Base-by-base conservation (phyloP, 1,139 yeast species). In the Arxiozyma heterogenica region DNA sequence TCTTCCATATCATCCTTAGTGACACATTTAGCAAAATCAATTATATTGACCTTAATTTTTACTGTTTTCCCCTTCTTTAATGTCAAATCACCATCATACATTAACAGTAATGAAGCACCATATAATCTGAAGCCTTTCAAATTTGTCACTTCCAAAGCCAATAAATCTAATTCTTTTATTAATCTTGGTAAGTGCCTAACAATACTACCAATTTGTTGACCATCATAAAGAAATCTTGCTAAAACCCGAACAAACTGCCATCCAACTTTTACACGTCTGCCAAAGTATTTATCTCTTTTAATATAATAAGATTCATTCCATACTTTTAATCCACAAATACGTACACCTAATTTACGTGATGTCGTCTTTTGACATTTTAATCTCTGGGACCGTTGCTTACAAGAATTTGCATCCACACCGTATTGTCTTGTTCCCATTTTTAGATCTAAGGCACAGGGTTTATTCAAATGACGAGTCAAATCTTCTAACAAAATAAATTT, bases 361-460 rank as follows among this genome's bases (percentile, higher is more conserved):
- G 98, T 91, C 0, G 98, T 93, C 54, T 75, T 72, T 7, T 78
- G 73, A 70, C 98, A 94, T 69, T 94, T 94, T 56, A 77, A 77
- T 44, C 90, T 73, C 70, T 94, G 98, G 0, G 96, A 87, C 53
- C 72, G 69, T 66, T 84, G 88, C 70, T 94, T 94, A 53, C 81
- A 74, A 17, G 72, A 70, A 11, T 77, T 76, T 0, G 98, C 98
- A 61, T 89, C 96, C 18, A 91, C 85, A n/a, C 99, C 98, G 64
- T 93, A 93, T 70, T 94, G 99, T 53, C 99, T 77, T 0, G 99
- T 91, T 1, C 99, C 99, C 98, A 94, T 93, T 68, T 94, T 94
- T 61, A 94, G 76, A 70, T 94, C 99, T 56, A 94, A 74, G 1
- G 93, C 98, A 67, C 97, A 90, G 0, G 98, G 98, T 57, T 79